Evolutionary conservation across 164 flowering plant genomes (phyloP).

Genomic region (Piper longum): DNA sequence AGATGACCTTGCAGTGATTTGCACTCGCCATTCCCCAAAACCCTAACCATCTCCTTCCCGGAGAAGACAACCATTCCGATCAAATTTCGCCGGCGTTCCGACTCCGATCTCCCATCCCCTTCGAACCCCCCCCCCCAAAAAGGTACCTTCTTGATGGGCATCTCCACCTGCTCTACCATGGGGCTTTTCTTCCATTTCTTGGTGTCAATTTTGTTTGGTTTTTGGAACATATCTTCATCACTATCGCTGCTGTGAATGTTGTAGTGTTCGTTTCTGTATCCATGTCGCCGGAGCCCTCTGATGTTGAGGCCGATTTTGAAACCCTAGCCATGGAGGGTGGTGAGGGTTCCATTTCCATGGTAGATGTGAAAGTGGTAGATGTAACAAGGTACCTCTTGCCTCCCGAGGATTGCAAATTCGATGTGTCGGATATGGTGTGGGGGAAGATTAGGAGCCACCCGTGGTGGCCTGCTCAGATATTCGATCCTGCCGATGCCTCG

Average conservation of each 20-base stretch:
- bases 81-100: no score
- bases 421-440: slow-evolving; percentile 62
- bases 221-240: not conserved
- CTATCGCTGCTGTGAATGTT: no score
- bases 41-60: no score
- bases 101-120: no score
- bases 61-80: no score
- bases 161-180: no score
- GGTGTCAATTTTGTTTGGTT: not conserved
- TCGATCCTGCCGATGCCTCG: slow-evolving; percentile 48
- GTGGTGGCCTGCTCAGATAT: slow-evolving; percentile 98
- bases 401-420: slow-evolving; percentile 20
- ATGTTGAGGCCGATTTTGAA: not conserved
- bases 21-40: no score
- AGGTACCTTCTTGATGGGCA: no score
- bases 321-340: not conserved
- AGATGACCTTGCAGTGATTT: no score
- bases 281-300: no score
- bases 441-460: slow-evolving; percentile 84
- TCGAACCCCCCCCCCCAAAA: no score
- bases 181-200: not conserved
- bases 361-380: not conserved
- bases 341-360: slow-evolving; percentile 1
- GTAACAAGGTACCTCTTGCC: slow-evolving; percentile 2
- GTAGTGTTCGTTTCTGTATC: not conserved